These are phyloP conservation scores for Botrytis fragariae DNA, from an alignment of 2,329 filamentous ascomycete species.

Conservation along the genomic window DNA sequence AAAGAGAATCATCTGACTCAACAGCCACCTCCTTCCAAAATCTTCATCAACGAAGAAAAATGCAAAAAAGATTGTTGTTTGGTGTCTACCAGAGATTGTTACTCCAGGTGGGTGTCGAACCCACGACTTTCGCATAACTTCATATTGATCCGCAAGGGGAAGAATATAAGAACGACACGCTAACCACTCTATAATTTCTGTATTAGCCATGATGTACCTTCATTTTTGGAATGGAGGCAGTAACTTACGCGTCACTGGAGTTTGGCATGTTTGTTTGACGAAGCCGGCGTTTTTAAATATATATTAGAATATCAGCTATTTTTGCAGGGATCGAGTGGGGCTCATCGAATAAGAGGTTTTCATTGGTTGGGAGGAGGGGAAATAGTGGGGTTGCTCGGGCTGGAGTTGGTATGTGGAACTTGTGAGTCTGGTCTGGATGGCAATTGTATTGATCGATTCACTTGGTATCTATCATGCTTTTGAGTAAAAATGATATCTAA, in stretches of 20 bases:
- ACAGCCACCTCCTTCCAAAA: too few species aligned
- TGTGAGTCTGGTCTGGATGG: neutral
- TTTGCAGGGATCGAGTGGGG: neutral
- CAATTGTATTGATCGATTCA: neutral
- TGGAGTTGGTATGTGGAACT: neutral
- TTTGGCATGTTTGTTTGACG: conserved; percentile 22
- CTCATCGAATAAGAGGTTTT: accelerated
- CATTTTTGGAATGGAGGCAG: conserved; percentile 19
- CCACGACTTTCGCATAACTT: conserved; percentile 38
- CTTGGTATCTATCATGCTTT: neutral
- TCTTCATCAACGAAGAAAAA: neutral
- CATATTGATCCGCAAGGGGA: conserved; percentile 34
- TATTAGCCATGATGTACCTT: conserved; percentile 29
- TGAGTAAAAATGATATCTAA: too few species aligned
- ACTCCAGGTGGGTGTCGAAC: conserved; percentile 37
- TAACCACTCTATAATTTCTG: conserved; percentile 35
- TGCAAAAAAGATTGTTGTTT: neutral
- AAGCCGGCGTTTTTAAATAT: neutral
- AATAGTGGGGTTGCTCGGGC: neutral
- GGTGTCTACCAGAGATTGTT: conserved; percentile 19
- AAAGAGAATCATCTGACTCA: neutral
- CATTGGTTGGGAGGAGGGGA: neutral
- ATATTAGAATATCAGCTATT: accelerated
- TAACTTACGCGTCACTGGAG: conserved; percentile 36
- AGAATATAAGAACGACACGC: conserved; percentile 39